Evolutionary conservation across 257 asterid species (phyloP), one percentile per base, ranked within the genome.

Genomic region (Avicennia marina): DNA sequence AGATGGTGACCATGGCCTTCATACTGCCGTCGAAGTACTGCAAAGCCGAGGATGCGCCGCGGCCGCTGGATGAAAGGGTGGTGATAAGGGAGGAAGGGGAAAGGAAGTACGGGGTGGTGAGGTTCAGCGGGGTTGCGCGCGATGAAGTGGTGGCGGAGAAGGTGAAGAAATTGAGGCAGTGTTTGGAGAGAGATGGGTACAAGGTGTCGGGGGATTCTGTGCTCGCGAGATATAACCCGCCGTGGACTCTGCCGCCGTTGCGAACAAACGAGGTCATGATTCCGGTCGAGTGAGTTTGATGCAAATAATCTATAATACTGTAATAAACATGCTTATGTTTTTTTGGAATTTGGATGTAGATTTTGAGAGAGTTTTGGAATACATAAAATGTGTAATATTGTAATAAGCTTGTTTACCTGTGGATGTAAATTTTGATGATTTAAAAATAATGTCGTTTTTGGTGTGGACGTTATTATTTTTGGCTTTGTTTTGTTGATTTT

Each of bases 161-260:
- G 75, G 90, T 73, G 74, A 72, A 66, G 81, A 65, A 40, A 15
- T 44, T 90, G 81, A 79, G 42, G 71, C 65, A 39, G 64, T 70
- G 80, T 10, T 65, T 90, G 81, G 93, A 81, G 72, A 78, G 82
- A 59, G 98, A 88, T 72, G 98, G 95, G 74, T 70, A 51, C 10
- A 73, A 73, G 65, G 75, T 72, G 53, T 64, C 39, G 3, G 96
- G 95, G 45, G 95, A 85, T 6, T 80, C 55, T 65, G 88, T 83
- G 60, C 71, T 91, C 78, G 96, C 85, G 44, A 81, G 98, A 87
- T 91, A 79, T 58, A 91, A 91, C 68, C 98, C 98, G 49, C 95
- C 98, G 24, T 88, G 89, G 89, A 83, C 93, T 15, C 62, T 88
- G 73, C 96, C 95, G 66, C 83, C 87, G 59, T 64, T 78, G 13